Evolutionary conservation across 129 eudicot genomes (phyloP).

Genomic region (carrot (Daucus carota)): DH1_v3.0 NC_030382.2:45775001-45775500

Average conservation of each 20-base stretch:
- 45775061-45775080: slow-evolving; percentile 24
- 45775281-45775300: slow-evolving; percentile 19
- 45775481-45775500: slow-evolving; percentile 32
- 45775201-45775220: not conserved
- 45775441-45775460: slow-evolving; percentile 17
- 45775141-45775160: slow-evolving; percentile 31
- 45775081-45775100: not conserved
- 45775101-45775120: slow-evolving; percentile 70
- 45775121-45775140: slow-evolving; percentile 90
- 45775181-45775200: slow-evolving; percentile 3
- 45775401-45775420: slow-evolving; percentile 52
- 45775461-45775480: slow-evolving; percentile 23
- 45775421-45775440: slow-evolving; percentile 44
- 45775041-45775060: slow-evolving; percentile 99
- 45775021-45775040: slow-evolving; percentile 22
- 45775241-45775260: slow-evolving; percentile 18
- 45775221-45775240: slow-evolving; percentile 1
- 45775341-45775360: slow-evolving; percentile 19
- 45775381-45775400: slow-evolving; percentile 22
- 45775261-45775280: slow-evolving; percentile 45
- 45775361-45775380: slow-evolving; percentile 28
- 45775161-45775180: slow-evolving; percentile 6
- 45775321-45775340: slow-evolving; percentile 35
- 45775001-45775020: slow-evolving; percentile 32
- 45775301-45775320: slow-evolving; percentile 52